Conservation (phyloP, 176 grass and related monocot genomes). For the Musa itinerans region DNA sequence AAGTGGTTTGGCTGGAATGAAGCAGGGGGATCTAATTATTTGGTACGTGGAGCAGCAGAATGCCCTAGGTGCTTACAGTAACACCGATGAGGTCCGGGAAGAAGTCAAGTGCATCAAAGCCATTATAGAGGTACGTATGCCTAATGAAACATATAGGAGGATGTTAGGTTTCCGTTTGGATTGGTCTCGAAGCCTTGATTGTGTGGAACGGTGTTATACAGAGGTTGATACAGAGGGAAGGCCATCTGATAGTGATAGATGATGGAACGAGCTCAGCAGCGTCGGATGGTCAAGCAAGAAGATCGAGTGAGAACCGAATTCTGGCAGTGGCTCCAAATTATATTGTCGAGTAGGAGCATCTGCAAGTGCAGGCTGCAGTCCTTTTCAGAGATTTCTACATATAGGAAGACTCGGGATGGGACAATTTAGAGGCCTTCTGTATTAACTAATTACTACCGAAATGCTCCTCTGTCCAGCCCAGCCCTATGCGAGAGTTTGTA, state of each 20-base stretch:
- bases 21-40: slow-evolving; percentile 84
- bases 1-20: slow-evolving; percentile 87
- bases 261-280: slow-evolving; percentile 38
- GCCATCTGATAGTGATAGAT: slow-evolving; percentile 92
- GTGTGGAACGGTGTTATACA: slow-evolving; percentile 26
- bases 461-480: too few relatives aligned
- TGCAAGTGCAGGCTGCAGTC: neutral
- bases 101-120: slow-evolving; percentile 91
- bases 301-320: slow-evolving; percentile 54
- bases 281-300: slow-evolving; percentile 18
- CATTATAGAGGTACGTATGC: slow-evolving; percentile 67
- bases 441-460: too few relatives aligned
- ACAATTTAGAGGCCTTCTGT: too few relatives aligned
- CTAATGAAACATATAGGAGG: too few relatives aligned
- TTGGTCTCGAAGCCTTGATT: too few relatives aligned
- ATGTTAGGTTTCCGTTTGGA: too few relatives aligned
- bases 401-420: too few relatives aligned
- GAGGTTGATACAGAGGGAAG: slow-evolving; percentile 91
- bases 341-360: slow-evolving; percentile 48
- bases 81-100: slow-evolving; percentile 86
- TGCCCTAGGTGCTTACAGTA: slow-evolving; percentile 59
- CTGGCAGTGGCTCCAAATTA: slow-evolving; percentile 90
- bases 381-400: too few relatives aligned
- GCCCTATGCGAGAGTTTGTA: too few relatives aligned
- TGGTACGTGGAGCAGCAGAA: slow-evolving; percentile 97